These are phyloP conservation scores for Xylaria cubensis DNA, from an alignment of 495 filamentous ascomycete genomes.

Conservation along the genomic window DNA sequence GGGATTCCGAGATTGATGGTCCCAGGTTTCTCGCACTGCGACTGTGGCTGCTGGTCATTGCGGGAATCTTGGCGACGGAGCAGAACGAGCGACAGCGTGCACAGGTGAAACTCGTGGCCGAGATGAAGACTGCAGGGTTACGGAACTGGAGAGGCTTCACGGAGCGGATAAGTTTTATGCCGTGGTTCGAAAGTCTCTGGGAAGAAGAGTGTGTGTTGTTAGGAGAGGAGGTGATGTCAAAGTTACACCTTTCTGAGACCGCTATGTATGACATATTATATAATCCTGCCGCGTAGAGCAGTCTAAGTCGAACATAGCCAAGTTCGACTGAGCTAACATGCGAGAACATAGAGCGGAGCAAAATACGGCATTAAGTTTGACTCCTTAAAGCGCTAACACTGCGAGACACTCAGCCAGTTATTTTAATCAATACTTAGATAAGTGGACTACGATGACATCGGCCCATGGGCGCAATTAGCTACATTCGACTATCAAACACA, in stretches of 20 bases:
- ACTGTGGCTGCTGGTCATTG: conserved; percentile 26
- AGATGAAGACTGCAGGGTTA: conserved; percentile 28
- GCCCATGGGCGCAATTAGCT: not conserved
- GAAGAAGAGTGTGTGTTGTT: conserved; percentile 29
- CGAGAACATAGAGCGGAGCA: not conserved
- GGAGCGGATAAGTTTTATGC: conserved; percentile 26
- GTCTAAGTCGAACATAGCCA: not conserved
- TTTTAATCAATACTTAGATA: not conserved
- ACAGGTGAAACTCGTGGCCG: conserved; percentile 25
- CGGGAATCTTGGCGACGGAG: conserved; percentile 24
- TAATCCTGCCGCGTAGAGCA: not conserved
- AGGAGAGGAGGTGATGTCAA: conserved; percentile 28
- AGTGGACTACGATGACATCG: not conserved
- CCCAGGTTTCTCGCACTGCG: conserved; percentile 18
- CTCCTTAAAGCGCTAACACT: not conserved
- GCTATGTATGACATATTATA: conserved; percentile 1
- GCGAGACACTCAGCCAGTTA: not conserved
- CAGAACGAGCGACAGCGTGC: conserved; percentile 21
- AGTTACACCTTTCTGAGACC: conserved; percentile 20
- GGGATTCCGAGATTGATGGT: conserved; percentile 14
- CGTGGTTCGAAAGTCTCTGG: conserved; percentile 28
- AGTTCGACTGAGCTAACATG: not conserved
- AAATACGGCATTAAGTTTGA: not conserved
- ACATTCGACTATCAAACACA: not conserved
- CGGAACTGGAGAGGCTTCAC: conserved; percentile 23